These are phyloP conservation scores for Colletotrichum eleusines DNA, from an alignment of 2,329 filamentous ascomycete genomes.

Conservation along the genomic window DNA sequence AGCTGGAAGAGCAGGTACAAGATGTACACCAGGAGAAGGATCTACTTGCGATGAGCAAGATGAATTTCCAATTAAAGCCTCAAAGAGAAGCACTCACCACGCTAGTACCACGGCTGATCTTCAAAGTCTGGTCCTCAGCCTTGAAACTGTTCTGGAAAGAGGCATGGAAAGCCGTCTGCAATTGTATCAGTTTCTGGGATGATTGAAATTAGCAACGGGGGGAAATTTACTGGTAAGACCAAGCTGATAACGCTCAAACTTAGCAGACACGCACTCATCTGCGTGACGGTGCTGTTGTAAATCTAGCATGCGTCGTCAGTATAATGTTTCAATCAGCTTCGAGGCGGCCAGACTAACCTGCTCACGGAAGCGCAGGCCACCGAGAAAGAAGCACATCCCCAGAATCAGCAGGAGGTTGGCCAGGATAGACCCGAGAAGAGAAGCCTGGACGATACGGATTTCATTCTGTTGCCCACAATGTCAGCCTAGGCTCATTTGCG, in stretches of 20 bases:
- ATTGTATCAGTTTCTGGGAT: slow-evolving; percentile 53
- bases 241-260: slow-evolving; percentile 92
- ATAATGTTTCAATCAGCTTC: background rate
- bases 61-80: background rate
- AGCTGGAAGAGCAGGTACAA: slow-evolving; percentile 91
- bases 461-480: slow-evolving; percentile 66
- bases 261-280: slow-evolving; percentile 94
- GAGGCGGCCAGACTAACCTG: slow-evolving; percentile 66
- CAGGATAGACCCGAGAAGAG: slow-evolving; percentile 88
- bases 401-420: slow-evolving; percentile 90
- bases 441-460: slow-evolving; percentile 92
- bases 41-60: slow-evolving; percentile 54
- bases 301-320: slow-evolving; percentile 61
- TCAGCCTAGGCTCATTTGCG: background rate
- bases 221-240: slow-evolving; percentile 75
- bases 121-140: slow-evolving; percentile 79
- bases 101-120: slow-evolving; percentile 91
- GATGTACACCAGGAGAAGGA: slow-evolving; percentile 84
- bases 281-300: slow-evolving; percentile 94
- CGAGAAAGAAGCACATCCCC: slow-evolving; percentile 91
- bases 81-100: slow-evolving; percentile 67
- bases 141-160: slow-evolving; percentile 75
- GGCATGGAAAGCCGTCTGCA: slow-evolving; percentile 87
- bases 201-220: slow-evolving; percentile 46
- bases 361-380: slow-evolving; percentile 87